phyloP scores from a whole-genome alignment of 768 basidiomycete genomes.

The Lactarius sp. region DNA sequence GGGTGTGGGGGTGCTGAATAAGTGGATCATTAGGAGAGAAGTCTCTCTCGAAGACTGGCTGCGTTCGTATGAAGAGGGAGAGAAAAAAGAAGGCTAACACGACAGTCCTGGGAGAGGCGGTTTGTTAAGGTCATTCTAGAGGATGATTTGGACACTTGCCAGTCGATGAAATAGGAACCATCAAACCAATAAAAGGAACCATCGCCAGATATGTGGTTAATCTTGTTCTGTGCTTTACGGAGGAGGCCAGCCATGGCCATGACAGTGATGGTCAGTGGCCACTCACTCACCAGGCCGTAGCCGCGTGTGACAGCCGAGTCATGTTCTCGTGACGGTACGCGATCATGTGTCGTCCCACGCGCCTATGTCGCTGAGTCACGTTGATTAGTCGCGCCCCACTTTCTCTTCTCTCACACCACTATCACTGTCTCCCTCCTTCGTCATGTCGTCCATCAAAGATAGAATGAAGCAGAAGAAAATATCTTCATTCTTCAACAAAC shows the following conservation, averaged over 20 bases:
- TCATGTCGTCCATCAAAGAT: constrained; percentile 21
- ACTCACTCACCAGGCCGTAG: too few species aligned
- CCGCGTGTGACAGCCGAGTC: constrained; percentile 8
- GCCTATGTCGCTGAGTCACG: neutral
- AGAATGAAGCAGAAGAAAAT: constrained; percentile 23
- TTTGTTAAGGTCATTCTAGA: neutral
- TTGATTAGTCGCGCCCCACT: neutral
- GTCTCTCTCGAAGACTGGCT: constrained; percentile 31
- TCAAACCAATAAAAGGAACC: constrained; percentile 32
- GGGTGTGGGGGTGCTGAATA: constrained; percentile 37
- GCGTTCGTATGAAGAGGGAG: constrained; percentile 35
- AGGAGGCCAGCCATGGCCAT: constrained; percentile 10
- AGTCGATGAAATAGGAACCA: constrained; percentile 48
- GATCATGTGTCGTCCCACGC: neutral
- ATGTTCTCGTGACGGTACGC: constrained; percentile 15
- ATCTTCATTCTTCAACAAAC: constrained; percentile 12
- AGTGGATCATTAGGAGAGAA: constrained; percentile 41
- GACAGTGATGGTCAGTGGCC: too few species aligned
- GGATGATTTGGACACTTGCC: constrained; percentile 34
- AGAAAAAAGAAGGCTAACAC: constrained; percentile 41
- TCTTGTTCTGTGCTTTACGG: constrained; percentile 8
- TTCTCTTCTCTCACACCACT: neutral
- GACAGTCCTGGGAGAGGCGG: constrained; percentile 28
- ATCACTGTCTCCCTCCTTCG: neutral
- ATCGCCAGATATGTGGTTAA: constrained; percentile 24